A percentile compares a stretch with the other conserved stretches of the same genome.
phyloP scores from a whole-genome alignment of 108 stramenopile genomes.

The Skeletonema menzelii region DNA sequence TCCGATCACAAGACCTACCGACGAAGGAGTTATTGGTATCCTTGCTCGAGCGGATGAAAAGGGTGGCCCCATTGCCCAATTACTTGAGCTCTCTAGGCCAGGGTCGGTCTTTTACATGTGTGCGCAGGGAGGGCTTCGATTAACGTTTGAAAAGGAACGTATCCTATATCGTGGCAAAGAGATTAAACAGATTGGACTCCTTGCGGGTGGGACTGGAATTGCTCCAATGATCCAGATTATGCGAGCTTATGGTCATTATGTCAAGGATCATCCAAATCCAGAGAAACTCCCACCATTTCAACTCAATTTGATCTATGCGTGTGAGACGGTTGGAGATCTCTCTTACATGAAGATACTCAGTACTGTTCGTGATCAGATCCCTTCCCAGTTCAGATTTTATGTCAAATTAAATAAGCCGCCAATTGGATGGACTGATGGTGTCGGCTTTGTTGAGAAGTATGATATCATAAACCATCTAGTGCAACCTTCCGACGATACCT shows the following conservation, averaged over 20 bases:
- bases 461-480: slow-evolving; percentile 34
- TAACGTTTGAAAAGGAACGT: slow-evolving; percentile 32
- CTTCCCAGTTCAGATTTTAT: slow-evolving; percentile 38
- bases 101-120: slow-evolving; percentile 46
- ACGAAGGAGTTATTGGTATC: slow-evolving; percentile 57
- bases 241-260: slow-evolving; percentile 43
- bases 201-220: slow-evolving; percentile 61
- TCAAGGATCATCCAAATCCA: slow-evolving; percentile 6
- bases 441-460: slow-evolving; percentile 46
- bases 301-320: slow-evolving; percentile 52
- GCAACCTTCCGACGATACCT: slow-evolving; percentile 20
- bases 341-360: slow-evolving; percentile 47
- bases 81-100: slow-evolving; percentile 45
- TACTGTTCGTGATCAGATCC: slow-evolving; percentile 20
- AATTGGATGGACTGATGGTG: slow-evolving; percentile 58
- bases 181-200: slow-evolving; percentile 27
- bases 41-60: slow-evolving; percentile 41
- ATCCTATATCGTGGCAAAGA: slow-evolving; percentile 16
- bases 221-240: slow-evolving; percentile 62
- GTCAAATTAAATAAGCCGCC: slow-evolving; percentile 49
- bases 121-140: slow-evolving; percentile 57
- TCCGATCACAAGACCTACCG: slow-evolving; percentile 43
- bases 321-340: slow-evolving; percentile 45
- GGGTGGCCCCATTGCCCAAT: slow-evolving; percentile 48
- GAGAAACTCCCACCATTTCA: slow-evolving; percentile 26